Percentiles rank a stretch among this genome's conserved stretches.
Evolutionary conservation across 345 rosid species (phyloP).

Genomic region (Aquilaria yunnanensis): DNA sequence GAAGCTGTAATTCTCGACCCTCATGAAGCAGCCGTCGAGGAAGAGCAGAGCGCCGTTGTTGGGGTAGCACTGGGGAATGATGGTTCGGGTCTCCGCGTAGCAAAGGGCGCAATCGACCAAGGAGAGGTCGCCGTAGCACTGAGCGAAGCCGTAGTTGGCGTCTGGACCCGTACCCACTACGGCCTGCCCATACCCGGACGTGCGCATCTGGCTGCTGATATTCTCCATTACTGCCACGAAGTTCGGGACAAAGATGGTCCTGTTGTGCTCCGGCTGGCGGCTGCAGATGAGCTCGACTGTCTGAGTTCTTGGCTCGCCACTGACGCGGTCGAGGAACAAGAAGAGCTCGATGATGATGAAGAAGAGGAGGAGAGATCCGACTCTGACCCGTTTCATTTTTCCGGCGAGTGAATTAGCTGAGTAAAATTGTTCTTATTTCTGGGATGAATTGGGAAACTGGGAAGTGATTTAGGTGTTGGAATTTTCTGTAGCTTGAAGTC

Average conservation of each 20-base stretch:
- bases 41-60: neutral
- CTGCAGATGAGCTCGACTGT: neutral
- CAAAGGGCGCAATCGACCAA: neutral
- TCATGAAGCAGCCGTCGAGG: constrained; percentile 4
- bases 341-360: too few relatives aligned
- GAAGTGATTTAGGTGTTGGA: too few relatives aligned
- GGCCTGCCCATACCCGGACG: neutral
- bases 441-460: too few relatives aligned
- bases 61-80: neutral
- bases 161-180: neutral
- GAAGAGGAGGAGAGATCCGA: too few relatives aligned
- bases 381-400: too few relatives aligned
- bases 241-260: neutral
- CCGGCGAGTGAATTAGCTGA: too few relatives aligned
- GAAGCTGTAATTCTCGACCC: neutral
- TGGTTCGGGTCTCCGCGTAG: neutral
- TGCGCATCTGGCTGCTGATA: neutral
- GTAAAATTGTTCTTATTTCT: too few relatives aligned
- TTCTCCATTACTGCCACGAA: neutral
- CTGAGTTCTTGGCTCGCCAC: constrained; percentile 1
- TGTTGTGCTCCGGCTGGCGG: neutral
- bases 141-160: neutral
- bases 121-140: constrained; percentile 6
- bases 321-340: neutral
- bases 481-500: too few relatives aligned